Evolutionary conservation across 805 yeast genomes (phyloP), one percentile per base, ranked within the genome.

Genomic region (Candida saitoana): DNA sequence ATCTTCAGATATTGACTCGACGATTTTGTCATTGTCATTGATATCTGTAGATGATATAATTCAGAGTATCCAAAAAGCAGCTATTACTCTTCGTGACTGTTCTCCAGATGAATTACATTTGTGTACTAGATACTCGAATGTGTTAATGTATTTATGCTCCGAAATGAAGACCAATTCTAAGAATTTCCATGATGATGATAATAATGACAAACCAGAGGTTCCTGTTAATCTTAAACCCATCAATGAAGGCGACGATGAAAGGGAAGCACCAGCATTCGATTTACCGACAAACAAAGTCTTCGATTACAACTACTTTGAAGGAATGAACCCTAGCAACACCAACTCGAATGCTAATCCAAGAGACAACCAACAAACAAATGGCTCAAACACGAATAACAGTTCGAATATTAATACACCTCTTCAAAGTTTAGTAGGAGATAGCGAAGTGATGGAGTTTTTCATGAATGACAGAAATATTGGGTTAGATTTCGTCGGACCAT

Each of bases 71-170:
- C 85, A 82, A 47, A 73, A 74, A 40, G 82, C 90, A 1, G 91
- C 96, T 0, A 71, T 79, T 12, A 81, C 84, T 1, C 62, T 89
- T 30, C 63, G 88, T 43, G 95, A 86, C 51, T 84, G 96, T 18
- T 77, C 95, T 1, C 96, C 96, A 0, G 96, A 89, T 62, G 95
- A 87, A 49, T 67, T 89, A 31, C 96, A 89, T 64, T 67, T 89
- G 24, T 84, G 95, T 57, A 79, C 87, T 0, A 66, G 95, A 38
- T 87, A 87, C 55, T 81, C 89, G 9, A 83, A 86, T 11, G 84
- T 85, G 39, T 63, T 87, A 51, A 74, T 84, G 80, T 86, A 80
- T 51, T 66, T 87, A 34, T 84, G 88, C 48, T 77, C 86, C 3
- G 88, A 86, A 56, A 79, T 85, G 80, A 82, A 77, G 52, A 67